These are phyloP conservation scores for Mixia osmundae DNA, from an alignment of 1,284 basidiomycete species.

Conservation along the genomic window DNA sequence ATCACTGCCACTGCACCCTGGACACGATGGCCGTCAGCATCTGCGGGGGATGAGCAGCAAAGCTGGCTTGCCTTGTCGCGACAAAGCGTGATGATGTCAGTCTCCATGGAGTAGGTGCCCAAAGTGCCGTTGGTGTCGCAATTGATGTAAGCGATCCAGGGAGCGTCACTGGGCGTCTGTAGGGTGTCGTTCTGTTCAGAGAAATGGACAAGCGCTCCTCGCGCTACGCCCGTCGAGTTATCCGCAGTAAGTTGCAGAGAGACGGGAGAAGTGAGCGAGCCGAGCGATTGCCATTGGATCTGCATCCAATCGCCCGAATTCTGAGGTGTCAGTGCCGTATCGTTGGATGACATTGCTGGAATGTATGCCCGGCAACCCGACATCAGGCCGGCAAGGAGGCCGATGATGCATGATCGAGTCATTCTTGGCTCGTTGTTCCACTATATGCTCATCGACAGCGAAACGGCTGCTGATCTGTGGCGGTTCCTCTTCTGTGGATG, in stretches of 20 bases:
- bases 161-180: conserved; percentile 33
- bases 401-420: too few species aligned
- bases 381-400: too few species aligned
- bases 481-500: too few species aligned
- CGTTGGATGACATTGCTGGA: conserved; percentile 12
- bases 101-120: conserved; percentile 18
- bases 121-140: conserved; percentile 52
- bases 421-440: too few species aligned
- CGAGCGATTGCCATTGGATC: conserved; percentile 11
- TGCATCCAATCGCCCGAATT: conserved; percentile 11
- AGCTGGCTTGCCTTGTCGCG: too few species aligned
- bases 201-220: conserved; percentile 19
- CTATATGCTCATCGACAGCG: too few species aligned
- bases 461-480: too few species aligned
- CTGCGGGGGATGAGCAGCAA: too few species aligned
- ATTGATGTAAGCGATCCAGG: conserved; percentile 67
- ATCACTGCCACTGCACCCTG: conserved; percentile 55
- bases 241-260: not conserved
- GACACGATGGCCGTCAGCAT: too few species aligned
- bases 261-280: conserved; percentile 8
- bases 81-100: conserved; percentile 59
- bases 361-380: too few species aligned
- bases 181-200: conserved; percentile 12
- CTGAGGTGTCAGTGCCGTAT: conserved; percentile 7
- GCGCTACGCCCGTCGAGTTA: not conserved